phyloP scores from a whole-genome alignment of 441 rosid species.

The Kokia cookei region DNA sequence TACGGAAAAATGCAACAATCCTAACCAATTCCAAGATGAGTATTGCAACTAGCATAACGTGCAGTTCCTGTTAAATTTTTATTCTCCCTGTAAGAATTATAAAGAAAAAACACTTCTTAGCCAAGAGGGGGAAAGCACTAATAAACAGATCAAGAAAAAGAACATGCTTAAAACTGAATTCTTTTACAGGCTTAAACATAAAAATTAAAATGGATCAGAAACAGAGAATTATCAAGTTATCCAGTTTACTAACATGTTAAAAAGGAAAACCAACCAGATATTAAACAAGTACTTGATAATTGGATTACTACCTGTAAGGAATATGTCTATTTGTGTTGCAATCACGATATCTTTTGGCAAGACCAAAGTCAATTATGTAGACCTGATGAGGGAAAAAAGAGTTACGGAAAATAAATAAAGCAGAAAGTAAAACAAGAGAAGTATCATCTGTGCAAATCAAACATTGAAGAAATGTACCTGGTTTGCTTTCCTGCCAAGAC shows the following conservation, averaged over 20 bases:
- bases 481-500: conserved; percentile 41
- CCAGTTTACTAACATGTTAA: not conserved
- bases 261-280: not conserved
- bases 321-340: conserved; percentile 63
- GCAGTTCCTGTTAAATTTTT: conserved; percentile 75
- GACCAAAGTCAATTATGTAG: conserved; percentile 68
- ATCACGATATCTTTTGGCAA: conserved; percentile 71
- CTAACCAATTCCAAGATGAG: conserved; percentile 73
- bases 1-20: not conserved
- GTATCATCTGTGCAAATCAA: not conserved
- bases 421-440: not conserved
- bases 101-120: not conserved
- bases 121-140: not conserved
- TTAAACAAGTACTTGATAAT: not conserved
- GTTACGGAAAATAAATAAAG: not conserved
- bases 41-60: conserved; percentile 70
- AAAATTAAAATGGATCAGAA: not conserved
- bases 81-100: conserved; percentile 43
- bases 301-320: conserved; percentile 47
- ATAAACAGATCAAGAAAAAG: not conserved
- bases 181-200: not conserved
- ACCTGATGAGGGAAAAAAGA: conserved; percentile 31
- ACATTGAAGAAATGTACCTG: conserved; percentile 20
- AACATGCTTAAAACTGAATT: not conserved
- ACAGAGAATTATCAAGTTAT: not conserved